Base-by-base conservation (phyloP, 805 yeast genomes). In the Pichia gijzeniarum region DNA sequence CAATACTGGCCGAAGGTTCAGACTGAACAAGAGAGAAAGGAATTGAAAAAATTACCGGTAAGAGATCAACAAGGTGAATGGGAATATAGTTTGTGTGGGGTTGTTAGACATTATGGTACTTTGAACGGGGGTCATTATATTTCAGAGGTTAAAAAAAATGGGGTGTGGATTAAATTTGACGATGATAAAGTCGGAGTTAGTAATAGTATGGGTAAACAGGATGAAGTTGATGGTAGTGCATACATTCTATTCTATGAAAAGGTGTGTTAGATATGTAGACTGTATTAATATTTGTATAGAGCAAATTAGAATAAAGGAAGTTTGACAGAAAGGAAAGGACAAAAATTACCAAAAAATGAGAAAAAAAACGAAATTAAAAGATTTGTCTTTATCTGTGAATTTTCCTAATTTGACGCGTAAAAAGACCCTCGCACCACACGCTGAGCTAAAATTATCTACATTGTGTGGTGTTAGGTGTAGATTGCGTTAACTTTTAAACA, bases 81-180 rank as follows among this genome's bases (percentile, higher is more conserved):
- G 64, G 69, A 73, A 22, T 90, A 89, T 61, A 76, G 76, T 49
- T 62, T 90, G 19, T 83, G 77, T 56, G 95, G 85, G 0, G 95
- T 89, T 1, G 87, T 87, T 14, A 80, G 86, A 53, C 97, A 90
- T 62, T 79, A 67, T 50, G 97, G 97, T 12, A 80, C 84, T 34
- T 69, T 90, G 33, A 76, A 80, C 35, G 85, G 90, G 8, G 97
- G 97, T 0, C 97, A 90, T 63, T 90, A 90, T 63, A 90, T 33
- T 2, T 14, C 52, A 16, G 45, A 46, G 16, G 48, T 46, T 2
- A 46, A 38, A 8, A 41, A 46, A 25, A 28, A 34, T 18, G 37
- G 25, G 4, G 21, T 20, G 18, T 49, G 52, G 52, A 16, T 46
- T 14, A 40, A 40, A 14, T 49, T 49, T 41, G 52, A 49, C 33